Evolutionary conservation across 1,284 basidiomycete genomes (phyloP).

Genomic region (Leccinum pachyderme): DNA sequence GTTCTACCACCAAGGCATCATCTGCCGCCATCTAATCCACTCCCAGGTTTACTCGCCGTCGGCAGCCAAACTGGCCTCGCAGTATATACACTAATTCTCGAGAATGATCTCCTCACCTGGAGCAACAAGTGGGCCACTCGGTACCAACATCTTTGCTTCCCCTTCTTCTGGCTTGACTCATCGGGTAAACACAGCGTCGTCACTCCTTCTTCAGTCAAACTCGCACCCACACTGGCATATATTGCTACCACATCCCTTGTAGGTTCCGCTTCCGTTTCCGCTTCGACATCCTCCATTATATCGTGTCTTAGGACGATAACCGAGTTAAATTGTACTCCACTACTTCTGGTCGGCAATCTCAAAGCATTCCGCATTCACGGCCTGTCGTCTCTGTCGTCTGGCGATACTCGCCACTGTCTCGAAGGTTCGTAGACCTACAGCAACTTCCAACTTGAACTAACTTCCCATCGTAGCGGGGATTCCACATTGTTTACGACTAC

Average conservation of each 20-base stretch:
- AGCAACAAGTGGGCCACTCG: constrained; percentile 65
- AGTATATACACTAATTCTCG: constrained; percentile 70
- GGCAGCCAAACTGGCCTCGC: constrained; percentile 58
- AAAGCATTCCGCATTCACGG: constrained; percentile 65
- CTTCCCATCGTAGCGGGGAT: constrained; percentile 54
- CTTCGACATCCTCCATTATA: constrained; percentile 2
- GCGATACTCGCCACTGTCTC: constrained; percentile 64
- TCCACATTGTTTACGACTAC: constrained; percentile 77
- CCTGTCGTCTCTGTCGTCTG: constrained; percentile 63
- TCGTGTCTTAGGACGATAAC: constrained; percentile 49
- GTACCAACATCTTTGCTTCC: constrained; percentile 39
- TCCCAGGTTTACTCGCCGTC: constrained; percentile 66
- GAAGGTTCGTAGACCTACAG: constrained; percentile 47
- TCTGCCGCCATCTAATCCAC: constrained; percentile 15
- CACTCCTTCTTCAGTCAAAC: constrained; percentile 51
- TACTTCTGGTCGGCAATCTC: constrained; percentile 64
- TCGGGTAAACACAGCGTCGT: constrained; percentile 38
- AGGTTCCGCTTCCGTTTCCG: constrained; percentile 29
- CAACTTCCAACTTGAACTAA: constrained; percentile 8
- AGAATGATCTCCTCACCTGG: constrained; percentile 80
- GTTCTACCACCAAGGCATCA: constrained; percentile 1
- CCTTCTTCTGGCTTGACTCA: constrained; percentile 12
- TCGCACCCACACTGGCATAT: constrained; percentile 73
- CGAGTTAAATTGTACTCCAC: constrained; percentile 67
- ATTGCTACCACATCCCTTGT: constrained; percentile 66